A percentile compares a stretch with the other conserved stretches of the same genome.
Conservation (phyloP, 179 eudicot genomes). For the Vitellaria paradoxa region DNA sequence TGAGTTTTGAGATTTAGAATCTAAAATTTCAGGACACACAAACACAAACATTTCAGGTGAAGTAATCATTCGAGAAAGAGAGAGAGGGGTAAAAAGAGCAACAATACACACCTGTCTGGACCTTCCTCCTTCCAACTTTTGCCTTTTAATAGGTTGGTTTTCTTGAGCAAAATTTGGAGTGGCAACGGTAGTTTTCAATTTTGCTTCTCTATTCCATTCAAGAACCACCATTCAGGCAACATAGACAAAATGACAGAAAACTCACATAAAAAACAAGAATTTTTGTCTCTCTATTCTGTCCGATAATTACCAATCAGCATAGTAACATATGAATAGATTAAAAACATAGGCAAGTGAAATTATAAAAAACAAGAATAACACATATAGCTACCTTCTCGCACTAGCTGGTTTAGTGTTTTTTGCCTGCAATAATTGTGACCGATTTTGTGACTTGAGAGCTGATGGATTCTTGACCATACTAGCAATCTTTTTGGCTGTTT, state of each 20-base stretch:
- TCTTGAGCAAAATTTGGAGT: constrained; percentile 78
- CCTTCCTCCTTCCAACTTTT: constrained; percentile 80
- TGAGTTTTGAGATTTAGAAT: constrained; percentile 68
- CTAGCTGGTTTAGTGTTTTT: constrained; percentile 55
- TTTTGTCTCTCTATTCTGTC: neutral
- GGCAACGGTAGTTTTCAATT: constrained; percentile 37
- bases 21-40: constrained; percentile 25
- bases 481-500: constrained; percentile 62
- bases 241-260: too few species aligned
- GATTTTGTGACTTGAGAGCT: constrained; percentile 45
- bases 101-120: constrained; percentile 62
- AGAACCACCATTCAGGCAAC: too few species aligned
- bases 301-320: constrained; percentile 4
- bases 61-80: neutral
- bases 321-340: neutral
- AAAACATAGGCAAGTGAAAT: neutral
- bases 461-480: constrained; percentile 68
- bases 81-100: neutral
- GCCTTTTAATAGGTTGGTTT: constrained; percentile 90
- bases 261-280: too few species aligned
- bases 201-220: constrained; percentile 32
- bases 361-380: neutral
- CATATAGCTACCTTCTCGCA: constrained; percentile 42
- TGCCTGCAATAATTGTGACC: constrained; percentile 43
- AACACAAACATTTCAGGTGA: constrained; percentile 2